A percentile compares a stretch with the other conserved stretches of the same genome.
These are phyloP conservation scores for Microsporum ferrugineum DNA, from an alignment of 2,329 filamentous ascomycete species.

Conservation along the genomic window DNA sequence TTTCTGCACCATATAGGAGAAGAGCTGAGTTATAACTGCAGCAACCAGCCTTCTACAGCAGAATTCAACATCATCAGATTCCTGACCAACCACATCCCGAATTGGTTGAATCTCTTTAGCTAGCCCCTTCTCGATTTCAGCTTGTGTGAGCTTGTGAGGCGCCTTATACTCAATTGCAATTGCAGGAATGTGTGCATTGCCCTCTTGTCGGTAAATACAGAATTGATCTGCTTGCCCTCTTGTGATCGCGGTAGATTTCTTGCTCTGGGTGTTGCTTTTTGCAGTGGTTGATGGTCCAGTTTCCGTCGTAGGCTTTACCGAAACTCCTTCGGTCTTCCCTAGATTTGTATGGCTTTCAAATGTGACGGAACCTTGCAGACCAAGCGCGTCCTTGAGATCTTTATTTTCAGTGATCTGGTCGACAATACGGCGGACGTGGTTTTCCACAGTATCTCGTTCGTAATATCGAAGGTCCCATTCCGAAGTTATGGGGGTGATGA, in stretches of 20 bases:
- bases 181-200: conserved; percentile 14
- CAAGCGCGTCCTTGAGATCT: neutral
- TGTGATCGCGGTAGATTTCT: neutral
- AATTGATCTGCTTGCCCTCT: conserved; percentile 7
- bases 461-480: conserved; percentile 27
- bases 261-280: neutral
- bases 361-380: conserved; percentile 1
- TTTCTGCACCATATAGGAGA: conserved; percentile 21
- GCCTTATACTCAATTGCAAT: conserved; percentile 22
- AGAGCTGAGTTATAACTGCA: conserved; percentile 21
- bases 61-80: conserved; percentile 20
- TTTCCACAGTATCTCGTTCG: conserved; percentile 28
- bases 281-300: neutral
- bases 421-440: conserved; percentile 27
- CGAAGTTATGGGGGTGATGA: conserved; percentile 25
- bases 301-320: neutral
- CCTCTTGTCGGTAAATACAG: conserved; percentile 10
- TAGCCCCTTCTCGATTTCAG: conserved; percentile 20
- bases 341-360: conserved; percentile 8
- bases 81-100: conserved; percentile 18
- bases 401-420: conserved; percentile 19
- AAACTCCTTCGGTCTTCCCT: neutral
- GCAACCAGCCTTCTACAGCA: conserved; percentile 18
- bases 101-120: conserved; percentile 17
- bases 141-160: conserved; percentile 18